Conservation (phyloP, 257 asterid genomes). For the Solanum etuberosum region DNA sequence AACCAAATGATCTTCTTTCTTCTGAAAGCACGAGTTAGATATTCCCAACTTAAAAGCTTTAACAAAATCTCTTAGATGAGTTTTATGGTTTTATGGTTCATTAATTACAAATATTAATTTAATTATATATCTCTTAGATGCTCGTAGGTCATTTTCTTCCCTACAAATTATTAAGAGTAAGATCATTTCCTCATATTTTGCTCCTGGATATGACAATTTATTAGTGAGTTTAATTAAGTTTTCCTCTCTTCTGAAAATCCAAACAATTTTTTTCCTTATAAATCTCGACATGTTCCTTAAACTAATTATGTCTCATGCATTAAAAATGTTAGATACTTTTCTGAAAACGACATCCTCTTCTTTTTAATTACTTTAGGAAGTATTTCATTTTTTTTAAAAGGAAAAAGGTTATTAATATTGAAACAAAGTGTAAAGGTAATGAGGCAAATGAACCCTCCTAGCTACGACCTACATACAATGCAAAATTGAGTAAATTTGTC, state of each 20-base stretch:
- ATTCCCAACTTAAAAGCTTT: not conserved
- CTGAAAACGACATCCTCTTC: not conserved
- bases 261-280: not conserved
- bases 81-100: too few relatives aligned
- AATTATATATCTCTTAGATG: not conserved
- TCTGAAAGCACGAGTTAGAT: not conserved
- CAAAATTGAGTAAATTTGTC: too few relatives aligned
- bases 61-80: too few relatives aligned
- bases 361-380: not conserved
- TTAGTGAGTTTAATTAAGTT: not conserved
- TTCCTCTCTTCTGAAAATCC: not conserved
- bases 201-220: not conserved
- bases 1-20: not conserved
- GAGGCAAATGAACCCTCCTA: not conserved
- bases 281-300: not conserved
- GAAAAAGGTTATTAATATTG: not conserved
- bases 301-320: not conserved
- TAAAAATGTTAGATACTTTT: not conserved
- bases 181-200: not conserved
- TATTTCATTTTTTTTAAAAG: rapidly evolving
- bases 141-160: not conserved
- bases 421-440: not conserved
- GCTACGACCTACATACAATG: not conserved
- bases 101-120: too few relatives aligned
- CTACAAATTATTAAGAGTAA: not conserved